Percentiles rank a stretch among this genome's conserved stretches.
phyloP scores from a whole-genome alignment of 140 eudicot genomes.

The Eryngium alpinum region DNA sequence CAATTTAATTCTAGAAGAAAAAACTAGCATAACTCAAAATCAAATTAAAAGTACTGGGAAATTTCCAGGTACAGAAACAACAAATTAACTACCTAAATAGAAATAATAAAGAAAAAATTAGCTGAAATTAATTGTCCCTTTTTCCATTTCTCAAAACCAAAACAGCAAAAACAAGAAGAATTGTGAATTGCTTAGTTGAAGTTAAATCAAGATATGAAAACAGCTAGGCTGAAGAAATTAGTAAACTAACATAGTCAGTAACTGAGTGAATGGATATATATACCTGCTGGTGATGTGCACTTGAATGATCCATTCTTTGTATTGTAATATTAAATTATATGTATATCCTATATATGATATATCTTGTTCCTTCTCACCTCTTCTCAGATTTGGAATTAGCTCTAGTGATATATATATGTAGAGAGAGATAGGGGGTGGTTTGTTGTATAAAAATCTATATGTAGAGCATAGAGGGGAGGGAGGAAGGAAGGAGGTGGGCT shows the following conservation, averaged over 20 bases:
- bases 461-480: neutral
- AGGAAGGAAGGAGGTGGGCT: neutral
- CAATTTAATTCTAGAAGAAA: neutral
- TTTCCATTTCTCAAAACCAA: neutral
- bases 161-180: neutral
- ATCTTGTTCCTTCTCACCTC: no score
- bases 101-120: neutral
- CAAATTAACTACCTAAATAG: neutral
- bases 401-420: neutral
- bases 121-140: neutral
- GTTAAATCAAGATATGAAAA: neutral
- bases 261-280: neutral
- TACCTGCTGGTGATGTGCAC: constrained; percentile 39
- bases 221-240: neutral
- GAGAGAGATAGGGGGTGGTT: no score
- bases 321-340: neutral
- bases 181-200: neutral
- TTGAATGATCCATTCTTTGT: constrained; percentile 43
- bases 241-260: neutral
- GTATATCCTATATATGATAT: neutral
- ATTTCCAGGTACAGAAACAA: neutral
- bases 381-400: neutral
- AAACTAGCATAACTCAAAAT: neutral
- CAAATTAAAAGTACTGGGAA: neutral
- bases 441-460: no score